Evolutionary conservation across 1,284 basidiomycete species (phyloP).

Genomic region (Sanghuangporus baumii): DNA sequence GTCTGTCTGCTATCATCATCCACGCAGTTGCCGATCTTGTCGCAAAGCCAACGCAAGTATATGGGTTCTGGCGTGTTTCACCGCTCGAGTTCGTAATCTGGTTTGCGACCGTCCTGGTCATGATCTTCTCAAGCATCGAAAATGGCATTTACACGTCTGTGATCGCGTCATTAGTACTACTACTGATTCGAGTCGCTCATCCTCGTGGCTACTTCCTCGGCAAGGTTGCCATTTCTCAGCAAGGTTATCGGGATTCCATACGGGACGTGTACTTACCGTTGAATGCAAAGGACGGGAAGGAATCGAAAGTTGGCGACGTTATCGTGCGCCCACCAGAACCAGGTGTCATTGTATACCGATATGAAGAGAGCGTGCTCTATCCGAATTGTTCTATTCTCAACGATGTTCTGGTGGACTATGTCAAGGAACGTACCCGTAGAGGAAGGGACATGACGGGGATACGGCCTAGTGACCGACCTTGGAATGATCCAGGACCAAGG

Average conservation of each 20-base stretch:
- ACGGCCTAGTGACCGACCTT: constrained; percentile 73
- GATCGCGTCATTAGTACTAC: constrained; percentile 72
- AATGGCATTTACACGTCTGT: constrained; percentile 94
- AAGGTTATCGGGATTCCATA: constrained; percentile 31
- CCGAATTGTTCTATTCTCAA: constrained; percentile 86
- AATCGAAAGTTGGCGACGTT: constrained; percentile 30
- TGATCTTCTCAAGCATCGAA: constrained; percentile 86
- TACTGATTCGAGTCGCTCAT: constrained; percentile 87
- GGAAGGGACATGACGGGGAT: constrained; percentile 68
- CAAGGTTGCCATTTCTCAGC: constrained; percentile 40
- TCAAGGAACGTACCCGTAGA: constrained; percentile 72
- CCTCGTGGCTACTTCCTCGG: constrained; percentile 93
- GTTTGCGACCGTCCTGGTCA: constrained; percentile 82
- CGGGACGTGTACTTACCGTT: constrained; percentile 89
- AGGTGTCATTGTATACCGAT: constrained; percentile 89
- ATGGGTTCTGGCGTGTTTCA: constrained; percentile 89
- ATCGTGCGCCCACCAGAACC: constrained; percentile 76
- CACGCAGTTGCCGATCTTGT: constrained; percentile 93
- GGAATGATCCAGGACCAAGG: constrained; percentile 89
- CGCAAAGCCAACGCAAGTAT: constrained; percentile 83
- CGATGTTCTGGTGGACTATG: constrained; percentile 73
- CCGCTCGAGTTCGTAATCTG: constrained; percentile 94
- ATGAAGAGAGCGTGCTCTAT: constrained; percentile 92
- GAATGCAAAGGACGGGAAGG: constrained; percentile 33
- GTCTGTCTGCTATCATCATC: constrained; percentile 90